Evolutionary conservation across 163 green algal genomes (phyloP).

Genomic region (Scenedesmus sp.): DNA sequence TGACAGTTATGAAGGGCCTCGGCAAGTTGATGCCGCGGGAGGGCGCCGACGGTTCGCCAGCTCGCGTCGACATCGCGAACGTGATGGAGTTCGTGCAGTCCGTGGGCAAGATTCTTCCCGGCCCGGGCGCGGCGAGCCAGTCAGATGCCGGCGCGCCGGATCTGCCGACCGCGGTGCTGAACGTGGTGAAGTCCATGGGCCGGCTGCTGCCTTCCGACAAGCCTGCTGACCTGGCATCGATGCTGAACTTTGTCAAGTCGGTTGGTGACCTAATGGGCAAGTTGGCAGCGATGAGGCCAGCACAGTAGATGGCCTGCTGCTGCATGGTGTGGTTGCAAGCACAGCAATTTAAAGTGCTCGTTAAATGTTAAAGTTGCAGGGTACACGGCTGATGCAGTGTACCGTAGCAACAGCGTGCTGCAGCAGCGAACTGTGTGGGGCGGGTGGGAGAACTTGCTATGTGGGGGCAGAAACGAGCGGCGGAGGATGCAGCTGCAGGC

Average conservation of each 20-base stretch:
- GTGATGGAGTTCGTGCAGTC: conserved; percentile 35
- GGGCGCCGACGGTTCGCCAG: background rate
- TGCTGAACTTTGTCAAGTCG: conserved; percentile 24
- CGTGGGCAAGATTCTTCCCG: conserved; percentile 22
- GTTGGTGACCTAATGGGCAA: conserved; percentile 28
- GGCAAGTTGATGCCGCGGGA: conserved; percentile 16
- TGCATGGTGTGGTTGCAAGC: background rate
- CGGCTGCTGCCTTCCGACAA: conserved; percentile 14
- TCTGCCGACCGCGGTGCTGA: conserved; percentile 16
- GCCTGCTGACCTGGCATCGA: background rate
- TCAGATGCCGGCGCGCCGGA: conserved; percentile 9
- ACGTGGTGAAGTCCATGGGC: conserved; percentile 27
- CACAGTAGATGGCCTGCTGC: background rate
- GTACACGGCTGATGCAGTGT: too few species aligned
- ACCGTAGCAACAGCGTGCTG: too few species aligned
- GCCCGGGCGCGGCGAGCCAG: conserved; percentile 4
- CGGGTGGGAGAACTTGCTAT: too few species aligned
- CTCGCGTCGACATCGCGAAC: background rate
- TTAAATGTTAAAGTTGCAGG: too few species aligned
- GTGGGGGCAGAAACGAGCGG: too few species aligned
- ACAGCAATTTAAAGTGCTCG: background rate
- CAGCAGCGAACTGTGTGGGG: too few species aligned
- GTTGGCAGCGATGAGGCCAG: conserved; percentile 17
- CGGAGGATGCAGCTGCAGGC: too few species aligned
- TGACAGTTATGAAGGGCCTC: conserved; percentile 26